Conservation (phyloP, 768 basidiomycete genomes). For the Tylopilus rubrobrunneus region DNA sequence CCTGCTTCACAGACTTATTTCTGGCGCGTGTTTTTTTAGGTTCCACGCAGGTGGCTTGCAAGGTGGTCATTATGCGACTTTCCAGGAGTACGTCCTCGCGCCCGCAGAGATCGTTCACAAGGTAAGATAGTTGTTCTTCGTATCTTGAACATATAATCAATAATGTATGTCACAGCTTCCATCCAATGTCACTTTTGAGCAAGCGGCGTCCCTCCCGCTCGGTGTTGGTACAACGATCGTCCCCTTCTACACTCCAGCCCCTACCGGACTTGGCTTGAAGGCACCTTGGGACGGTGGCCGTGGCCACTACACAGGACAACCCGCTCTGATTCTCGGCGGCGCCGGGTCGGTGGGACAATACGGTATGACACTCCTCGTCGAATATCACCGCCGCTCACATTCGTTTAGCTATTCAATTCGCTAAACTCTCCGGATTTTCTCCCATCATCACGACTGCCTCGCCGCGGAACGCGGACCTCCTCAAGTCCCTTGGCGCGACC, state of each 20-base stretch:
- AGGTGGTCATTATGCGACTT: conserved; percentile 8
- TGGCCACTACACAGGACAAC: conserved; percentile 28
- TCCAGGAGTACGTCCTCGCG: conserved; percentile 28
- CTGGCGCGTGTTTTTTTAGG: conserved; percentile 11
- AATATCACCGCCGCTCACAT: conserved; percentile 3
- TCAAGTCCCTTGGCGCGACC: conserved; percentile 37
- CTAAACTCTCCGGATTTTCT: conserved; percentile 33
- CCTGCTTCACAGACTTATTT: neutral
- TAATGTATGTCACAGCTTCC: conserved; percentile 35
- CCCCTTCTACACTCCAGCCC: conserved; percentile 28
- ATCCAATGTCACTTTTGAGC: conserved; percentile 32
- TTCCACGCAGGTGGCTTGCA: conserved; percentile 9
- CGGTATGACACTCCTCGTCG: conserved; percentile 25
- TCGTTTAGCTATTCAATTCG: conserved; percentile 32
- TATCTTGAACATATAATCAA: neutral
- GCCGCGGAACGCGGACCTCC: conserved; percentile 27
- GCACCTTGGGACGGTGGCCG: conserved; percentile 34
- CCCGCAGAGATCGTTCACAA: conserved; percentile 20
- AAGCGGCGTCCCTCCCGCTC: conserved; percentile 37
- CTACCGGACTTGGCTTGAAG: conserved; percentile 29
- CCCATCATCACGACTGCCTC: conserved; percentile 41
- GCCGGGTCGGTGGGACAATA: conserved; percentile 36
- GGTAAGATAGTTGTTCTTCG: neutral
- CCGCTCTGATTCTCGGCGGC: conserved; percentile 37
- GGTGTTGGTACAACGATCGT: conserved; percentile 30